phyloP scores from a whole-genome alignment of 495 filamentous ascomycete species.

The Mytilinidion resinicola region DNA sequence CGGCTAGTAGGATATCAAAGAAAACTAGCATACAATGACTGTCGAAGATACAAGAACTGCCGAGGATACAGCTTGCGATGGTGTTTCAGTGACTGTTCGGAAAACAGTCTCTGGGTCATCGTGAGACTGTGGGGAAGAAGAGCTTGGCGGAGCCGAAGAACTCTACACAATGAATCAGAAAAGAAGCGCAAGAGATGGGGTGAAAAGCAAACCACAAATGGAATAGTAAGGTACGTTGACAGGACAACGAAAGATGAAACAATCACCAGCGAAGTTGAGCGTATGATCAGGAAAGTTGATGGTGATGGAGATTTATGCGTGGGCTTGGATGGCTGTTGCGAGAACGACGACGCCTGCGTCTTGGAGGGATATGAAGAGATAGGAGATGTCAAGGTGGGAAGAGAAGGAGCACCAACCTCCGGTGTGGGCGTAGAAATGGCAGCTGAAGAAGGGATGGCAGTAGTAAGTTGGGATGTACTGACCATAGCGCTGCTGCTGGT shows the following conservation, averaged over 20 bases:
- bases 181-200: neutral
- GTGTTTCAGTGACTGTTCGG: constrained; percentile 19
- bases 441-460: neutral
- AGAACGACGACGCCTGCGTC: constrained; percentile 5
- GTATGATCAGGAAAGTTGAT: constrained; percentile 4
- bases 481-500: constrained; percentile 5
- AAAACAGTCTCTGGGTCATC: constrained; percentile 21
- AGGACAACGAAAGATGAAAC: neutral
- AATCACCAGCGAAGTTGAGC: constrained; percentile 1
- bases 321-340: neutral
- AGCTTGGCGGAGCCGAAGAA: constrained; percentile 22
- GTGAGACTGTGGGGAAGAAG: constrained; percentile 4
- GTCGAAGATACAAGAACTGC: neutral
- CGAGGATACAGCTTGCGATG: constrained; percentile 2
- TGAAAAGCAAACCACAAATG: constrained; percentile 5
- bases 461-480: constrained; percentile 5
- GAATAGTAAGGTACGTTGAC: constrained; percentile 1
- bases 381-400: constrained; percentile 1
- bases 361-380: neutral
- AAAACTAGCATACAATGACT: neutral
- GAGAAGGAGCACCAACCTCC: neutral
- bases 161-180: constrained; percentile 21
- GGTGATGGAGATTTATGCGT: constrained; percentile 4
- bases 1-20: neutral
- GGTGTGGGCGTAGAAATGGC: neutral